Base-by-base conservation (phyloP, 2,329 filamentous ascomycete species). In the Chaetomium sp. region DNA sequence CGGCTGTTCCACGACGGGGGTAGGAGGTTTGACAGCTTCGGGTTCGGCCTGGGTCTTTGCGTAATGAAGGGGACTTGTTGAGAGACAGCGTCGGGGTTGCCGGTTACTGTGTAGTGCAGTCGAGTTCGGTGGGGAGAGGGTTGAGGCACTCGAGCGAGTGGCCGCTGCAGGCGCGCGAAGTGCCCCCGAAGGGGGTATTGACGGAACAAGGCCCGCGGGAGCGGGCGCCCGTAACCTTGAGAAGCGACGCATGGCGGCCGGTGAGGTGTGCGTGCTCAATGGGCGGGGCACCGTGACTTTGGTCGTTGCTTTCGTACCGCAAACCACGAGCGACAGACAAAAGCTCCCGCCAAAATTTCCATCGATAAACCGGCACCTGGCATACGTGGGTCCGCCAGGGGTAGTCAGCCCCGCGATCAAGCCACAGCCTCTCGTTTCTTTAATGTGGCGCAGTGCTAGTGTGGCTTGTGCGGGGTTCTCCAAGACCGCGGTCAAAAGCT, bases 331-430 rank as follows among this genome's bases (percentile, higher is more conserved):
- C 40, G 19, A 27, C 52, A 49, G 52, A n/a, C 41, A 53, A 38
- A 38, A 58, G 48, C 59, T 54, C 56, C 57, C 47, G 57, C 59
- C 59, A 61, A 61, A 61, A 61, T 61, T 61, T 61, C 59, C 54
- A 54, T 55, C 53, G 35, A 33, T 27, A 34, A 42, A 46, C 48
- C 10, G 38, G 49, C 5, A 32, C 19, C 33, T n/a, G 38, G 37
- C 19, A 27, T 34, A n/a, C 3, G 58, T 44, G 58, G 55, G 47
- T 45, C 59, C 32, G 36, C 12, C 40, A 43, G 27, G 40, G 37
- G 44, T 45, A 8, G 36, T 27, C 19, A 27, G 19, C 19, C 19
- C 19, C 19, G 19, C 19, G 19, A 27, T 27, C 19, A 27, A 27
- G 19, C 19, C 19, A 27, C 19, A 59, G 57, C 57, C 55, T 54